phyloP scores from a whole-genome alignment of 2,329 filamentous ascomycete genomes.

The Penicillium palitans region DNA sequence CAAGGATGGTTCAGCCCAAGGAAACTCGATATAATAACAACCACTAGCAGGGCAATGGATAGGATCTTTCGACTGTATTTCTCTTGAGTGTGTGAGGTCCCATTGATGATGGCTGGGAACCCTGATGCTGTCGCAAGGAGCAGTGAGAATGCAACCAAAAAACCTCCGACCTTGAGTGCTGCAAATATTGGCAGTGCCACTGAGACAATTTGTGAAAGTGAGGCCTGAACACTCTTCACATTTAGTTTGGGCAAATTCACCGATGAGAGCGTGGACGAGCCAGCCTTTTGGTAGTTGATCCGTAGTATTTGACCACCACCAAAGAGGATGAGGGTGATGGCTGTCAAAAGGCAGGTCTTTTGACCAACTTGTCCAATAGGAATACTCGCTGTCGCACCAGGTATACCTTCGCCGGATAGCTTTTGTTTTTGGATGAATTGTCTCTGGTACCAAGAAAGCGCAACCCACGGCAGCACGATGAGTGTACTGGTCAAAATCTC shows the following conservation, averaged over 20 bases:
- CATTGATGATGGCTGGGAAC: constrained; percentile 34
- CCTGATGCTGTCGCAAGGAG: constrained; percentile 50
- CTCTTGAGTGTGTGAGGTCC: constrained; percentile 17
- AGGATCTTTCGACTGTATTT: constrained; percentile 31
- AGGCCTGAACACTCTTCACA: constrained; percentile 16
- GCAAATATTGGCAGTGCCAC: constrained; percentile 58
- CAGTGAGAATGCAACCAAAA: constrained; percentile 54
- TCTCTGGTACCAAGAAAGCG: constrained; percentile 39
- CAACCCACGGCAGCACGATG: constrained; percentile 38
- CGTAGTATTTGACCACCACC: constrained; percentile 30
- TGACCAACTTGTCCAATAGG: constrained; percentile 22
- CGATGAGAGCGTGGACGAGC: constrained; percentile 3
- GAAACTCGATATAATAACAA: constrained; percentile 28
- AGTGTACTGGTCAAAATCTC: constrained; percentile 54
- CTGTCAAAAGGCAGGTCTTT: constrained; percentile 32
- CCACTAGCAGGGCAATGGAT: constrained; percentile 28
- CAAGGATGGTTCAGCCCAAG: constrained; percentile 33
- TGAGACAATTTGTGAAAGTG: constrained; percentile 40
- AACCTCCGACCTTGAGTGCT: constrained; percentile 55
- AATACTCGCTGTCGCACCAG: constrained; percentile 6
- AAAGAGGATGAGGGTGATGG: constrained; percentile 34
- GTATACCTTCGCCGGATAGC: constrained; percentile 5
- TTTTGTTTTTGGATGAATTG: constrained; percentile 23
- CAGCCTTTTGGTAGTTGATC: constrained; percentile 10
- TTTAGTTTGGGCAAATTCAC: constrained; percentile 23